Base-by-base conservation (phyloP, 1,284 basidiomycete genomes). In the Flammula alnicola region DNA sequence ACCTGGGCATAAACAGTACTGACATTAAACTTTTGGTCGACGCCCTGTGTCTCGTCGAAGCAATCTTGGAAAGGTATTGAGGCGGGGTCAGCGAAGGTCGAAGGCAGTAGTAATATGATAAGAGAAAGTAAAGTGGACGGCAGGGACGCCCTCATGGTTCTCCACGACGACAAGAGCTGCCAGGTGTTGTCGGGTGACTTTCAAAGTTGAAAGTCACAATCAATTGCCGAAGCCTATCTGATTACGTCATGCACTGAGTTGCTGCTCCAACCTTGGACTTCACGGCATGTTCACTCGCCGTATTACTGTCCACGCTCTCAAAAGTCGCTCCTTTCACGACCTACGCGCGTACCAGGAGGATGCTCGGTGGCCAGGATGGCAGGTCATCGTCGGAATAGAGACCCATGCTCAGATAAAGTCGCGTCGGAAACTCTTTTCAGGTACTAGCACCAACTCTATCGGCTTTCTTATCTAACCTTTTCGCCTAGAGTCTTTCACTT, bases 401-500 rank as follows among this genome's bases (percentile, higher is more conserved):
- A 92, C 95, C 8, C 97, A 99, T 65, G 91, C 94, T 0, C 96
- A 99, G 69, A 83, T 99, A 61, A 91, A 89, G 66, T 88, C 93
- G 9, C 81, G 85, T 44, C 74, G 77, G 51, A 99, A 99, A 70
- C 79, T 99, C 9, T 98, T 99, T 72, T 98, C 95, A 43, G 73
- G 91, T 92, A 41, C 7, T n/a, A n/a, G n/a, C n/a, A n/a, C n/a
- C n/a, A n/a, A n/a, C n/a, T n/a, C n/a, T n/a, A n/a, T n/a, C n/a
- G n/a, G n/a, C n/a, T n/a, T n/a, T n/a, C n/a, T n/a, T n/a, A n/a
- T n/a, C n/a, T n/a, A n/a, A 45, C 17, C 40, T 25, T 29, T 42
- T 14, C 38, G 38, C 14, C 39, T 43, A 86, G 83, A 76, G 23
- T 72, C 79, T 2, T 61, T 66, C 32, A 84, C 83, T 2, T 79